These are phyloP conservation scores for Dryadomyces quercivorus DNA, from an alignment of 2,329 filamentous ascomycete species.

Conservation along the genomic window DNA sequence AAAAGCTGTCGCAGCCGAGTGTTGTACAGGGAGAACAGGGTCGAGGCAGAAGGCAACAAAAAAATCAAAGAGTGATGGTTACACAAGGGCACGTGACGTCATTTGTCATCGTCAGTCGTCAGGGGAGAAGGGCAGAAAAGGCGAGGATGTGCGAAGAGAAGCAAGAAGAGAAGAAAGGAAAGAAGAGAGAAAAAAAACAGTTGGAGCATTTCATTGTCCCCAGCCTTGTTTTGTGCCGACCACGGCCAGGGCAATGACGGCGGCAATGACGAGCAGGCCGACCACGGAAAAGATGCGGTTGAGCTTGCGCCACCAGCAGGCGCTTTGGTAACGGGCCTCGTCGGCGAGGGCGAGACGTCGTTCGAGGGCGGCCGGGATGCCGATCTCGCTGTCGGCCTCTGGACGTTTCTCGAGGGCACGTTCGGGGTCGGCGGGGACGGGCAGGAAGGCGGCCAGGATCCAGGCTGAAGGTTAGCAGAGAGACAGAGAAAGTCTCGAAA, in stretches of 20 bases:
- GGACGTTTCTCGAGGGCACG: slow-evolving; percentile 36
- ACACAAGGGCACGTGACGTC: neutral
- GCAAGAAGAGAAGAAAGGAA: neutral
- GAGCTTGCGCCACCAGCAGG: slow-evolving; percentile 46
- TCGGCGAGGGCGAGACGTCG: slow-evolving; percentile 24
- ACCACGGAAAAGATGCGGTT: slow-evolving; percentile 47
- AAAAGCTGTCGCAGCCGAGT: neutral
- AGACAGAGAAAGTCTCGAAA: slow-evolving; percentile 1
- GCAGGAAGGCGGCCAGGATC: slow-evolving; percentile 67
- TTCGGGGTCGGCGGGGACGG: slow-evolving; percentile 49
- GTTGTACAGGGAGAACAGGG: neutral
- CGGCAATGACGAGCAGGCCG: slow-evolving; percentile 41
- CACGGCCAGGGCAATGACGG: slow-evolving; percentile 37
- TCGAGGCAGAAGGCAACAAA: neutral
- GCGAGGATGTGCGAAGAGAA: neutral
- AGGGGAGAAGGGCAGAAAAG: neutral
- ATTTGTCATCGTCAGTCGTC: neutral
- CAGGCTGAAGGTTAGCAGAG: slow-evolving; percentile 37
- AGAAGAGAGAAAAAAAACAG: neutral
- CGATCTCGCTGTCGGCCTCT: slow-evolving; percentile 25
- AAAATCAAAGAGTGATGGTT: neutral
- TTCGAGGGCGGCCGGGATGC: slow-evolving; percentile 23
- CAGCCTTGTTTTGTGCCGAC: slow-evolving; percentile 39
- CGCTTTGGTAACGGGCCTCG: slow-evolving; percentile 36
- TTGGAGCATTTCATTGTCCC: slow-evolving; percentile 15